Evolutionary conservation across 257 asterid species (phyloP).

Genomic region (Solanum clarkiae): DNA sequence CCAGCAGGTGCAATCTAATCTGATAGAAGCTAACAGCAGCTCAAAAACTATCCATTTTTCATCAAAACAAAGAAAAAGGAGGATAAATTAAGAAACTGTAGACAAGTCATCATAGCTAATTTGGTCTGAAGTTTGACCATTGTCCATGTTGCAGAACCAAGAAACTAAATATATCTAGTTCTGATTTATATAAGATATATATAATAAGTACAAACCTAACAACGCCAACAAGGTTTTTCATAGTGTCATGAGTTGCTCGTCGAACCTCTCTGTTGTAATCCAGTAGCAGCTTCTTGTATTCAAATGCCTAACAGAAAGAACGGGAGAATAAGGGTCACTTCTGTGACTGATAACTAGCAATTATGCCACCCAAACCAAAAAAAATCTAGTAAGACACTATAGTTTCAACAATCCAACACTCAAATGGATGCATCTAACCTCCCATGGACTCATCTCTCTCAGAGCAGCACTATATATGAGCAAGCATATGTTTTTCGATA

Average conservation of each 20-base stretch:
- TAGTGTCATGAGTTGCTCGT: slow-evolving; percentile 89
- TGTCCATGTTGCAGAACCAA: not conserved
- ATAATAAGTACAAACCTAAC: slow-evolving; percentile 46
- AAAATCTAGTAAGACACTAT: not conserved
- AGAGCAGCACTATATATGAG: not conserved
- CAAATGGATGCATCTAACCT: not conserved
- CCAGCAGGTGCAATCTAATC: not conserved
- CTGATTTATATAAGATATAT: not conserved
- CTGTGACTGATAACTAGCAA: not conserved
- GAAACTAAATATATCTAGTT: not conserved
- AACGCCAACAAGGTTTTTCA: slow-evolving; percentile 60
- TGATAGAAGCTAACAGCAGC: not conserved
- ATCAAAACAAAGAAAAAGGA: not conserved
- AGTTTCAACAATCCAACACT: not conserved
- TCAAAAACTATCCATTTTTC: not conserved
- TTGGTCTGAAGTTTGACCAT: not conserved
- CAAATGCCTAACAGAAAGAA: slow-evolving; percentile 59
- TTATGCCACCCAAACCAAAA: not conserved
- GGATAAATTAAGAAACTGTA: not conserved
- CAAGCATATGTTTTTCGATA: not conserved
- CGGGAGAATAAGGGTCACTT: not conserved
- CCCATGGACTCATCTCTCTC: not conserved
- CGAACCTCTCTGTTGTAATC: slow-evolving; percentile 96
- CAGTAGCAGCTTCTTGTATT: slow-evolving; percentile 79
- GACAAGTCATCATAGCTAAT: not conserved